Conservation (phyloP, 2,329 filamentous ascomycete genomes). For the Aspergillus versicolor region DNA sequence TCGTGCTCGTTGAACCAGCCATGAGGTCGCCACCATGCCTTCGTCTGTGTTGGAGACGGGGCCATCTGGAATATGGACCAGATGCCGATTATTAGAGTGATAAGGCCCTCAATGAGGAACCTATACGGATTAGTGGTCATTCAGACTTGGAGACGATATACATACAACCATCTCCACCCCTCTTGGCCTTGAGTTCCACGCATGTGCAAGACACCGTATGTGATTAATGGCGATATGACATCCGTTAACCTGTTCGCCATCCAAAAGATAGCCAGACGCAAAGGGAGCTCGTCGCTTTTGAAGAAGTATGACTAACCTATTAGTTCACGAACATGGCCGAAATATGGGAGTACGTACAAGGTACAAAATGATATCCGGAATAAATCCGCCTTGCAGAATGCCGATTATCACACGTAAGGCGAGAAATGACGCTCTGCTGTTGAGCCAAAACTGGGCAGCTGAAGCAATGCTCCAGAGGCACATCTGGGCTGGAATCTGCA, state of each 20-base stretch:
- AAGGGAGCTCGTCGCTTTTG: constrained; percentile 32
- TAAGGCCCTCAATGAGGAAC: constrained; percentile 44
- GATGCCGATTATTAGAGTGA: constrained; percentile 45
- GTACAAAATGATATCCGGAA: neutral
- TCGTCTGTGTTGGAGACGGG: constrained; percentile 44
- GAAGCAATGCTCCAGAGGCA: constrained; percentile 1
- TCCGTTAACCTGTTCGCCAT: constrained; percentile 33
- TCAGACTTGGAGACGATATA: neutral
- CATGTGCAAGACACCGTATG: constrained; percentile 40
- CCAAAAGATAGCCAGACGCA: constrained; percentile 41
- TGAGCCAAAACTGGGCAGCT: neutral
- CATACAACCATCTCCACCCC: constrained; percentile 45
- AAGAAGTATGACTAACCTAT: constrained; percentile 38
- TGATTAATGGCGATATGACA: constrained; percentile 35
- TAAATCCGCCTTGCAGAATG: neutral
- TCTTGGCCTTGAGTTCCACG: constrained; percentile 39
- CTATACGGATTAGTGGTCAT: neutral
- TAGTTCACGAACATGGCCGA: neutral
- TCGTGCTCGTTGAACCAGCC: constrained; percentile 64
- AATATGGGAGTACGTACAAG: neutral
- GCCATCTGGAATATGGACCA: constrained; percentile 43
- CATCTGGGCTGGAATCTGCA: neutral
- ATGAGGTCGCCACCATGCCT: constrained; percentile 56
- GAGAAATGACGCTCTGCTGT: neutral
- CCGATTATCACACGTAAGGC: neutral